Conservation (phyloP, 345 rosid genomes). For the Bruguiera sexangula region DNA sequence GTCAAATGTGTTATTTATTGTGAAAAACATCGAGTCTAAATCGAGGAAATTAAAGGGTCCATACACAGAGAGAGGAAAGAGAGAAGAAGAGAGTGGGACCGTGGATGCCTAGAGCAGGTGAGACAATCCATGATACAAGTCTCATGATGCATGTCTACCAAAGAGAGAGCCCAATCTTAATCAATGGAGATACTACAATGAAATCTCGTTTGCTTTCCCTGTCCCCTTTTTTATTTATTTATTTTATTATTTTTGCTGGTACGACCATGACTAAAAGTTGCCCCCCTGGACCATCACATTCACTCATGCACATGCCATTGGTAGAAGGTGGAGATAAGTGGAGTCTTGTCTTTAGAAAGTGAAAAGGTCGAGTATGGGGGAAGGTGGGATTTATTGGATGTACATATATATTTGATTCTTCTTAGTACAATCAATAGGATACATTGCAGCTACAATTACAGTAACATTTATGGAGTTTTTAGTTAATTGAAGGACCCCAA, state of each 20-base stretch:
- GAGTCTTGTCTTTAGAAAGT: constrained; percentile 36
- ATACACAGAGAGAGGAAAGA: not conserved
- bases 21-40: not conserved
- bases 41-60: not conserved
- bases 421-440: constrained; percentile 2
- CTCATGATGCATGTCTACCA: constrained; percentile 60
- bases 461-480: too few relatives aligned
- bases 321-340: constrained; percentile 32
- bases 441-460: not conserved
- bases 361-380: not conserved
- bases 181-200: constrained; percentile 33
- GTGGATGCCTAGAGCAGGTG: constrained; percentile 19
- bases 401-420: constrained; percentile 10
- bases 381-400: not conserved
- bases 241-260: not conserved
- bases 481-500: too few relatives aligned
- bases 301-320: constrained; percentile 42
- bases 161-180: constrained; percentile 52
- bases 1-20: too few relatives aligned
- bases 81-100: not conserved
- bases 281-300: constrained; percentile 35
- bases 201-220: constrained; percentile 2
- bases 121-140: constrained; percentile 56
- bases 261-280: constrained; percentile 31
- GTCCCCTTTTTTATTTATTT: too few relatives aligned